A percentile compares a stretch with the other conserved stretches of the same genome.
These are phyloP conservation scores for Backusella tuberculispora DNA, from an alignment of 192 early-diverging fungal genomes.

Conservation along the genomic window DNA sequence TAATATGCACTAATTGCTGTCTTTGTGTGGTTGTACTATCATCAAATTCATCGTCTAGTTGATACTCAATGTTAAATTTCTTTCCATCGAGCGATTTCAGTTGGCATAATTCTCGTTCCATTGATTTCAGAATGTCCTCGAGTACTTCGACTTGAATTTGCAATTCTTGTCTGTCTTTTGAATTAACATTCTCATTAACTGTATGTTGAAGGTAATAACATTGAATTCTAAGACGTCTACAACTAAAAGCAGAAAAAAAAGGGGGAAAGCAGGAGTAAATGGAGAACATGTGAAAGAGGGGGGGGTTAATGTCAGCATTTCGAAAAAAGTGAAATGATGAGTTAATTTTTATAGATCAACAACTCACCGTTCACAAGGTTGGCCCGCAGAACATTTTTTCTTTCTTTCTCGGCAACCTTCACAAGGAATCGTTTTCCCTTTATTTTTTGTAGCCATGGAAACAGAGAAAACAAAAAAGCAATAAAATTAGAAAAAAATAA, in stretches of 20 bases:
- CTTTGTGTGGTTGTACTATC: background rate
- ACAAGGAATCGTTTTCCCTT: conserved; percentile 24
- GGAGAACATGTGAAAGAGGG: background rate
- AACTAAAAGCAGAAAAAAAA: background rate
- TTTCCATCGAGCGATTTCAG: background rate
- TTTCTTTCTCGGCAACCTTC: conserved; percentile 30
- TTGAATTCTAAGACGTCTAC: conserved; percentile 21
- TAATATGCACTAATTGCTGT: background rate
- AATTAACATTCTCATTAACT: background rate
- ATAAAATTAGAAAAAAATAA: too few species aligned
- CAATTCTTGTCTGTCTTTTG: background rate
- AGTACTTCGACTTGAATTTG: background rate
- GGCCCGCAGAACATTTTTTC: conserved; percentile 16
- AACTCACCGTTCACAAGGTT: conserved; percentile 24
- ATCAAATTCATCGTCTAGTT: conserved; percentile 18
- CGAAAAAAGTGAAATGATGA: background rate
- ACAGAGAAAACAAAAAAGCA: too few species aligned
- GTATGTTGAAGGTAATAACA: conserved; percentile 15
- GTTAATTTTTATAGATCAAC: background rate
- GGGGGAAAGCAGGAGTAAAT: background rate
- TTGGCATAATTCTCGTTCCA: conserved; percentile 22
- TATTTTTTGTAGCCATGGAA: conserved; percentile 11
- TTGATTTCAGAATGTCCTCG: conserved; percentile 11
- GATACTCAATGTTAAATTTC: background rate
- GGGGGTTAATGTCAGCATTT: background rate